Evolutionary conservation across 2,329 filamentous ascomycete genomes (phyloP), one percentile per base, ranked within the genome.

Genomic region (Fusarium hainanense): DNA sequence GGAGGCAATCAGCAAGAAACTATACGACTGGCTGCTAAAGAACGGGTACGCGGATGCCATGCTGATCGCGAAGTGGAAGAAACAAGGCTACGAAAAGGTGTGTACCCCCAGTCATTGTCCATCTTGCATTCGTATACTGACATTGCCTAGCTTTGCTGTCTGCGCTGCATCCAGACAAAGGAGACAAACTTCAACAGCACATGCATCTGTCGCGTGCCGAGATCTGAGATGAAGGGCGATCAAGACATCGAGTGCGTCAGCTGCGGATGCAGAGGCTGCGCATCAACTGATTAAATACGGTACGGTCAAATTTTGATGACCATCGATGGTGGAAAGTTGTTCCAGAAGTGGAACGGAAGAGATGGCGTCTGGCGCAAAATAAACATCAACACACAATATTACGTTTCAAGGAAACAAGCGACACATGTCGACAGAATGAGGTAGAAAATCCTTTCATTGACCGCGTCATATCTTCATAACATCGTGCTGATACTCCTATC

Each of bases 41-140:
- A 98, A 99, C 78, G 90, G 91, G 51, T 98, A 99, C 79, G 96
- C 94, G 7, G 96, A 99, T 81, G 89, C 93, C 47, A 96, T 94
- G 84, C 84, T 99, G 77, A 98, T 99, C 77, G 96, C 96, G 16
- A 99, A 99, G 84, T 99, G 96, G 96, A 99, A 99, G 89, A 99
- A 99, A 84, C 92, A 97, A 77, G 96, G 96, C 18, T 99, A 99
- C 77, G 96, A 99, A 82, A 98, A 98, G 90, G 93, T 93, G 79
- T 54, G 85, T 79, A 3, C 37, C n/a, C 42, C 3, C n/a, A 28
- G 5, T 54, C 34, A n/a, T 37, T 12, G 4, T 41, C 23, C 25
- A 28, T 40, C 21, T 30, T 9, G 16, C 30, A 32, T 20, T 20
- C 42, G 11, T 21, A 61, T 54, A 46, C 76, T 82, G 63, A 80